Evolutionary conservation across 23 red algal species (phyloP).

Genomic region (Agarophyton chilense): DNA sequence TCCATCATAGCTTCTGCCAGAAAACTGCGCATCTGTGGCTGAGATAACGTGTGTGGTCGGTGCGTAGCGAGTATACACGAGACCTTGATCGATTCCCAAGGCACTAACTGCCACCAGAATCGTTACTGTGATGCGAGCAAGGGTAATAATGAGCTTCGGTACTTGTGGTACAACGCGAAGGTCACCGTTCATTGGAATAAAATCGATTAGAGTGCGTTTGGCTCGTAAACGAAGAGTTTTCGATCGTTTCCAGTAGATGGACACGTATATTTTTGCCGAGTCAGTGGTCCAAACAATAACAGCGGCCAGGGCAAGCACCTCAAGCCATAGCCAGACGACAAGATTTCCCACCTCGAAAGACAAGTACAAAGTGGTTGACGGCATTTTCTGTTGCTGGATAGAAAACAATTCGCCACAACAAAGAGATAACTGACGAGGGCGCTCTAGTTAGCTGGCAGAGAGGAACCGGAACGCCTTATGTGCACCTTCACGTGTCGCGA

Average conservation of each 20-base stretch:
- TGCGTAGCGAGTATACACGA: not conserved
- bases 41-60: not conserved
- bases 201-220: not conserved
- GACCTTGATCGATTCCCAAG: not conserved
- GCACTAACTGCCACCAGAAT: constrained; percentile 9
- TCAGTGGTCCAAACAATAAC: constrained; percentile 21
- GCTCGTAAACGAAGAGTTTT: not conserved
- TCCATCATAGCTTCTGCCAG: not conserved
- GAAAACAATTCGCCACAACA: not conserved
- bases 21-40: not conserved
- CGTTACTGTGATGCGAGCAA: not conserved
- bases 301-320: constrained; percentile 1
- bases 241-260: not conserved
- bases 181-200: constrained; percentile 10
- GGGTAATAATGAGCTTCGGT: not conserved
- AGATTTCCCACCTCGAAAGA: constrained; percentile 9
- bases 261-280: not conserved
- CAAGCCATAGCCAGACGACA: constrained; percentile 12
- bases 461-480: too few relatives aligned
- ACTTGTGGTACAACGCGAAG: not conserved
- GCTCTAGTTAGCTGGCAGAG: too few relatives aligned
- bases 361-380: not conserved
- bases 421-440: too few relatives aligned
- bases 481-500: too few relatives aligned
- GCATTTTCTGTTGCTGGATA: not conserved